Evolutionary conservation across 1,284 basidiomycete genomes (phyloP).

Genomic region (Puccinia novopanici): DNA sequence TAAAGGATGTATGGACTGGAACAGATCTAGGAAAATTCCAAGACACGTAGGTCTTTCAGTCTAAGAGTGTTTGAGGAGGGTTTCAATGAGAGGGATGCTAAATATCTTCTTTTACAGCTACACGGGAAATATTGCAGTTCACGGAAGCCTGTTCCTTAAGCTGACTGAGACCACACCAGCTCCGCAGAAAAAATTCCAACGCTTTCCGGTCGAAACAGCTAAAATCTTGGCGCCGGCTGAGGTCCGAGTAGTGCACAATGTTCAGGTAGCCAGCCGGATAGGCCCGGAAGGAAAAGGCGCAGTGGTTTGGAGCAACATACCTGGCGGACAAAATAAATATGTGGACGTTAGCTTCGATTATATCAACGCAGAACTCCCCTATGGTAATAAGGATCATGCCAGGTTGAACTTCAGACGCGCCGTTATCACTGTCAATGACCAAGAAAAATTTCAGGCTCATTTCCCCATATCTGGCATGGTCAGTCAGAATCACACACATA

Average conservation of each 20-base stretch:
- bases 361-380: conserved; percentile 23
- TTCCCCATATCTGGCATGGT: conserved; percentile 45
- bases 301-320: conserved; percentile 15
- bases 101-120: background rate
- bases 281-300: background rate
- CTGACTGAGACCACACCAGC: conserved; percentile 12
- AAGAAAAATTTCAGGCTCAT: background rate
- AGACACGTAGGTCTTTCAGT: conserved; percentile 15
- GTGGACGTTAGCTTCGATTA: conserved; percentile 44
- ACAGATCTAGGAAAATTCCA: conserved; percentile 25
- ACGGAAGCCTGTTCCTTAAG: conserved; percentile 32
- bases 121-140: background rate
- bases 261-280: conserved; percentile 6
- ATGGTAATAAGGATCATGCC: background rate
- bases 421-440: conserved; percentile 28
- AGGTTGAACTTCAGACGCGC: conserved; percentile 21
- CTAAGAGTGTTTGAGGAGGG: background rate
- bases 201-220: conserved; percentile 3
- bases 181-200: background rate
- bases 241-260: background rate
- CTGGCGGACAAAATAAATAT: conserved; percentile 17
- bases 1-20: conserved; percentile 14
- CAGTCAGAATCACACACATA: too few relatives aligned
- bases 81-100: background rate
- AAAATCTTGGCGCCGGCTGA: conserved; percentile 4